Evolutionary conservation across 805 yeast species (phyloP), one percentile per base, ranked within the genome.

Genomic region (Teunomyces atbi): DNA sequence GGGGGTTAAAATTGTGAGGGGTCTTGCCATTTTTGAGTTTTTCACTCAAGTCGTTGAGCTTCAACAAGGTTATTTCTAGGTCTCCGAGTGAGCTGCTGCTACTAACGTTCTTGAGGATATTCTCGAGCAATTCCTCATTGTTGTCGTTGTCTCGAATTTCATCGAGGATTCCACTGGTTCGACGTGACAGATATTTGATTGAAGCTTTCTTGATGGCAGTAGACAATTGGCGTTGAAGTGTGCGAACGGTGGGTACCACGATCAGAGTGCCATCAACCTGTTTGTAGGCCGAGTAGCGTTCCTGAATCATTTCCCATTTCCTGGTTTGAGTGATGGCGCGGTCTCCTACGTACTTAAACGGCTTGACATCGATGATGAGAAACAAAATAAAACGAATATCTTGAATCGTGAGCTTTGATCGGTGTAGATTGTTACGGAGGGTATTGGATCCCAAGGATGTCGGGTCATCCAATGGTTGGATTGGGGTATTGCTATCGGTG

Each of bases 311-410:
- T 45, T 63, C 65, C 73, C 73, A 68, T 47, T 68, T 68, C 45
- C 57, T 59, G 10, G 69, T 65, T 48, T 68, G 73, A 27, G 60
- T 56, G 20, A 62, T 45, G 12, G 59, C 53, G 29, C 71, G 49
- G 43, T 68, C 68, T 6, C 73, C 73, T 18, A 66, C 58, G 46
- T 66, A 68, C 47, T 67, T 66, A 55, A 68, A 68, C 3, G 73
- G 73, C 44, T 66, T 66, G 28, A 65, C 56, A 21, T 57, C 52
- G 19, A 59, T 51, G 12, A 65, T 68, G 28, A 66, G 50, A 40
- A 57, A 62, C n/a, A 66, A 49, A 5, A 68, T 65, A 5, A 67
- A 51, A 45, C 52, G 56, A 12, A 67, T 61, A 41, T 68, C 71
- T 28, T 55, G 54, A 13, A 48, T 42, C 8, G 64, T 54, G 34